Base-by-base conservation (phyloP, 805 yeast genomes). In the Metschnikowia koreensis region DNA sequence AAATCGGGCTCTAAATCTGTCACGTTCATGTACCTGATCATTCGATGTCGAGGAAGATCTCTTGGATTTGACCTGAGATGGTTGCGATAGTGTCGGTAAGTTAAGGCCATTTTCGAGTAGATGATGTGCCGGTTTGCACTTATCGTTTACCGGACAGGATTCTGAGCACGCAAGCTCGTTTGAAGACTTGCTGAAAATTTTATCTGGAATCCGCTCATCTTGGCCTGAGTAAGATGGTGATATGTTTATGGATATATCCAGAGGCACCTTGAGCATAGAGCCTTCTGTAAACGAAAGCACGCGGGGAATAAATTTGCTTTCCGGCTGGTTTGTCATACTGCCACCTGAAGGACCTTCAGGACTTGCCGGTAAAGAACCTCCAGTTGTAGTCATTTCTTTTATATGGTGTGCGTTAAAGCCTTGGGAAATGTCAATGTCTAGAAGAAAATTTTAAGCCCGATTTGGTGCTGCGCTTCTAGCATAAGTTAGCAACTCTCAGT, bases 1-100 rank as follows among this genome's bases (percentile, higher is more conserved):
- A 29, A 70, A 57, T 22, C 78, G 62, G 11, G 77, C 77, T 39
- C 75, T 58, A 50, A 73, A 73, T 37, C 79, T 57, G 53, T 73
- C 79, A 31, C 78, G 59, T 54, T 74, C 79, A 56, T 69, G 68
- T 6, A 66, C 36, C 17, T 66, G 59, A 54, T 74, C 79, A 53
- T 73, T 73, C 12, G 76, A 72, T 13, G 74, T 52, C 2, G 77
- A 73, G 2, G 71, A 65, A 1, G 76, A 66, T 26, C 79, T 56
- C 53, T 74, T 74, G 43, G 62, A 47, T 36, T 55, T 59, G 37
- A 28, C 15, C 13, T 41, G 29, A 6, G 38, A 29, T 11, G 46
- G 42, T 7, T 28, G 50, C 31, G 34, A 27, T 15, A 41, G 27
- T 27, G 38, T 6, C 15, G 28, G 10, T 36, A 41, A 13, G 37